Evolutionary conservation across 2,329 filamentous ascomycete genomes (phyloP), one percentile per base, ranked within the genome.

Genomic region (Xylaria multiplex): DNA sequence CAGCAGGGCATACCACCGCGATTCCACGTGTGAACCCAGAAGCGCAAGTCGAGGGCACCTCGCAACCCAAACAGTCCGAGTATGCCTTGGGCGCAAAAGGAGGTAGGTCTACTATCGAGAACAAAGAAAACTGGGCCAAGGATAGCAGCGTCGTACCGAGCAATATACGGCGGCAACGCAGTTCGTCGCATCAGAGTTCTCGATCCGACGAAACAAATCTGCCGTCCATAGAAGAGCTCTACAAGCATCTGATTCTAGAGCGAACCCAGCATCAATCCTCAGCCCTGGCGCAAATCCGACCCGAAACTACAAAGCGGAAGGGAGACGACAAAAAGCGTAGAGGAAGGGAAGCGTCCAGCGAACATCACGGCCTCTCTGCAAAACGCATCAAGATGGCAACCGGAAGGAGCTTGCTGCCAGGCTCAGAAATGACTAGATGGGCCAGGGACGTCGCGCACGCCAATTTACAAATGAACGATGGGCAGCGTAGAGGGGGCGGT

Each of bases 211-310:
- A 45, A 5, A 7, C 14, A 35, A 57, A 24, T 30, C 13, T 55
- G 16, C 49, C 59, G 6, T 24, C 49, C 1, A 14, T 62, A 13
- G 59, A 62, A 19, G 50, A 62, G 7, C 32, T 62, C 32, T 48
- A 22, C 50, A 9, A 48, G 27, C 27, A 30, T 16, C 14, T 13
- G 2, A 13, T 27, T 9, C 24, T 2, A 2, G 40, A 45, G 8
- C 30, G 30, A 8, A 19, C 27, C 27, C 32, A 32, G 6, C 32
- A 11, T 5, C 13, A 27, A 4, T 19, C 6, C 14, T 11, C 49
- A 52, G 35, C 13, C 35, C 19, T 19, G 19, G 7, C 32, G 32
- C 32, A 35, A 7, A 35, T 35, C 13, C 37, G 14, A 40, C 13
- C 37, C 9, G 37, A 14, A 14, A 40, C 37, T 14, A 13, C 37